phyloP scores from a whole-genome alignment of 371 early-diverging fungal genomes.

The Mucor lusitanicus region DNA sequence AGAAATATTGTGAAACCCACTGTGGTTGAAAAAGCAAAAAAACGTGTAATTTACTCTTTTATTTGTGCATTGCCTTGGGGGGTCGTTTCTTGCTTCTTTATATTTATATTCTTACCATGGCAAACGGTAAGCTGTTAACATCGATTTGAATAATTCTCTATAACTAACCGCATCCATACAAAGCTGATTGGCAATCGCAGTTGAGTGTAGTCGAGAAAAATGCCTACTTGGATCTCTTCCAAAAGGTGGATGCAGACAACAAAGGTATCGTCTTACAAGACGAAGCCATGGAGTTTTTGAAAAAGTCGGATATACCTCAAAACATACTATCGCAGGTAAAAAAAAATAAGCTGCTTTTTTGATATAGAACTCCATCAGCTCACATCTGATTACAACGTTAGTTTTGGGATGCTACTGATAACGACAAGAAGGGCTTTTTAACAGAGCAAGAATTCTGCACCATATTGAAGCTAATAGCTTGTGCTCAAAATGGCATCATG shows the following conservation, averaged over 20 bases:
- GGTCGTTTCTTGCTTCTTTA: neutral
- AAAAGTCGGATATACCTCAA: constrained; percentile 72
- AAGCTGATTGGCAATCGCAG: constrained; percentile 28
- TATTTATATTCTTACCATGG: neutral
- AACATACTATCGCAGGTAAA: constrained; percentile 68
- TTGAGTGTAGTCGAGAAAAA: constrained; percentile 68
- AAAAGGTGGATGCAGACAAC: constrained; percentile 65
- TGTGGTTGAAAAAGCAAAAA: constrained; percentile 1
- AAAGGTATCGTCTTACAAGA: constrained; percentile 74
- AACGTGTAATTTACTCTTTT: neutral
- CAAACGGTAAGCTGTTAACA: neutral
- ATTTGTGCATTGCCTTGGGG: neutral
- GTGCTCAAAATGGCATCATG: constrained; percentile 74
- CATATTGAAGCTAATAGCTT: constrained; percentile 85
- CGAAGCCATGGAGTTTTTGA: constrained; percentile 79
- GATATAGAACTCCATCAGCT: neutral
- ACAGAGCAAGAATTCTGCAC: constrained; percentile 73
- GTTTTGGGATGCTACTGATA: constrained; percentile 86
- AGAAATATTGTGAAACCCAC: neutral
- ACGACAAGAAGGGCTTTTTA: constrained; percentile 77
- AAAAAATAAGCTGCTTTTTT: neutral
- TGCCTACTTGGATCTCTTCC: constrained; percentile 68
- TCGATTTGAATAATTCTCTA: neutral
- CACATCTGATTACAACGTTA: constrained; percentile 18
- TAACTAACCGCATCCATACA: neutral